Base-by-base conservation (phyloP, 345 rosid genomes). In the Camelina neglecta region DNA sequence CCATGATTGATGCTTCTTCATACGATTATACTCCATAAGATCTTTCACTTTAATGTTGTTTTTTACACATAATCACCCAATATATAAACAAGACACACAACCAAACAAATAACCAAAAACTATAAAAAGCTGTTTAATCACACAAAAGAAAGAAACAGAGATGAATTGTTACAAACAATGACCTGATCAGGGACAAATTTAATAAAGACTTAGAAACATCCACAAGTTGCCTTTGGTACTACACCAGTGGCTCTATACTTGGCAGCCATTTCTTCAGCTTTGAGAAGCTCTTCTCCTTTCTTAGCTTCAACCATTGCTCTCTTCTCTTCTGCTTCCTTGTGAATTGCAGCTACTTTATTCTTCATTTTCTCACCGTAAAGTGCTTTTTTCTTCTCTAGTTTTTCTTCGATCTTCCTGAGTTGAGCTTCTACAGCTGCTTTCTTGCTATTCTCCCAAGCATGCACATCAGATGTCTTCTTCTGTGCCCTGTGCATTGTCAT, bases 371-470 rank as follows among this genome's bases (percentile, higher is more conserved):
- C 99, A 53, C 85, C 96, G 29, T 90, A 88, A 26, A 73, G 84
- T 51, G 97, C 98, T 73, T 91, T 96, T 73, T 87, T 80, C 91
- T 80, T 91, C 85, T 96, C 97, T 75, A 87, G 33, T 74, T 86
- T 75, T 79, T 93, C 97, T 88, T 95, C 99, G 4, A 76, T 84
- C 83, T 85, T 90, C 81, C 69, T 86, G 20, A 95, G 86, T 62
- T 87, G 77, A 8, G 97, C 92, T 83, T 93, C 99, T 33, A 78
- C 24, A 48, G 87, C 82, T 53, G 97, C 97, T 67, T 87, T 92
- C 85, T 88, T 87, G 81, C 83, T 89, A 82, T 87, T 93, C 80
- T 95, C 99, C 99, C 98, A 87, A 23, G 99, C 87, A 61, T 67
- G 55, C 65, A 92, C 84, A 51, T 64, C 83, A 8, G 93, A 87